Base-by-base conservation (phyloP, 75 land plant genomes). In the Picea sitchensis region DNA sequence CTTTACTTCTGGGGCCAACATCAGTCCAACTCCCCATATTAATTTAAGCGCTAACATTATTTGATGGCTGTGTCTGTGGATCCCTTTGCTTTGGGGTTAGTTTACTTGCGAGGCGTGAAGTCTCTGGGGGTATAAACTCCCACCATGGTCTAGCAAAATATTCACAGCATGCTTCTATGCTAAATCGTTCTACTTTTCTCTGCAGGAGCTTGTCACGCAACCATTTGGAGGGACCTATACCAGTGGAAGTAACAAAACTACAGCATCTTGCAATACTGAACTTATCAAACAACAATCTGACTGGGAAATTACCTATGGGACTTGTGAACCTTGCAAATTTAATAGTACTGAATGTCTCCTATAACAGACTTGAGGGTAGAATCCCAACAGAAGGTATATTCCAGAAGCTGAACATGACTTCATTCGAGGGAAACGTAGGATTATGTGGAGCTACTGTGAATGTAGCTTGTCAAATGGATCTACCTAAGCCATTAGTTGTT, bases 141-240 rank as follows among this genome's bases (percentile, higher is more conserved):
- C 68, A 21, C 12, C 12, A 8, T 9, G 30, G 68, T 65, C 68
- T 23, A 65, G 68, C 11, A 65, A 11, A 30, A 65, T 30, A 30
- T 65, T 23, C 68, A 65, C 30, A 65, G 68, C 18, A 59, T 17
- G 51, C 31, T 57, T 56, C 26, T 34, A 11, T 30, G 15, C 51
- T 67, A 68, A 30, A 58, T 15, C 54, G 11, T 4, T 56, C 20
- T 71, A 41, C 21, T 74, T 34, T 38, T 57, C 60, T 31, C 54
- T 83, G 86, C 93, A 96, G 98, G 90, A 93, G 91, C 78, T 76
- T 98, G 85, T 91, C 96, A 0, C 84, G 82, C 38, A 98, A 98
- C 68, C 61, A 77, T 17, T 73, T 97, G 63, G 82, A 72, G 63
- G 96, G 95, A 6, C 58, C 78, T 18, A 97, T 97, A 38, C 99